phyloP scores from a whole-genome alignment of 768 basidiomycete species.

The Amanita fuliginea region DNA sequence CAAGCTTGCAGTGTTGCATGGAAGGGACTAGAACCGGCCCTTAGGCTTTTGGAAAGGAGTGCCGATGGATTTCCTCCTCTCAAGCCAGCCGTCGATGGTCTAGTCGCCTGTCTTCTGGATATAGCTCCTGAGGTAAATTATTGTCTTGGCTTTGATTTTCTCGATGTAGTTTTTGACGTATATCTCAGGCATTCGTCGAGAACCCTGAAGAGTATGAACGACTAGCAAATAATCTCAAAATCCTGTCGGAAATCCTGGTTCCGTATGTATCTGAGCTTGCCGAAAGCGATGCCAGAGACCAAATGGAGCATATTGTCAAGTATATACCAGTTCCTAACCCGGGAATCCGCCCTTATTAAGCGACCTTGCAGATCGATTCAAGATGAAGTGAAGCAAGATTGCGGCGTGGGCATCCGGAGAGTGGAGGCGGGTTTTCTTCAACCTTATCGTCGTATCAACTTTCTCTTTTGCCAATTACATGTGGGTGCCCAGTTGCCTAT shows the following conservation, averaged over 20 bases:
- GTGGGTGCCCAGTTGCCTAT: no score
- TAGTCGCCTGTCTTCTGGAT: slow-evolving; percentile 7
- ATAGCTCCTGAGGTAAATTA: slow-evolving; percentile 6
- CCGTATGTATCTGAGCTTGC: slow-evolving; percentile 3
- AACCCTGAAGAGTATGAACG: no score
- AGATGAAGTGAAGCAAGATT: no score
- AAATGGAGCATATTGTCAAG: no score
- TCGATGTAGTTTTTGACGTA: slow-evolving; percentile 2
- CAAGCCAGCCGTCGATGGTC: slow-evolving; percentile 6
- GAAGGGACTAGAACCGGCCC: slow-evolving; percentile 2
- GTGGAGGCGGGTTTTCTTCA: no score
- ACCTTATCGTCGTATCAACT: neutral
- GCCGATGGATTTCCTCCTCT: neutral
- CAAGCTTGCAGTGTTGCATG: no score
- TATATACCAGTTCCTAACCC: no score
- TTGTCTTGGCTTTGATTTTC: neutral
- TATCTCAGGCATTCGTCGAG: slow-evolving; percentile 3
- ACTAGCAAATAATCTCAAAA: slow-evolving; percentile 7
- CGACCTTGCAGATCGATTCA: no score
- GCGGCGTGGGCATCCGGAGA: no score
- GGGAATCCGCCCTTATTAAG: no score
- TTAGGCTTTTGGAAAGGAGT: slow-evolving; percentile 5
- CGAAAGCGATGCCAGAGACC: neutral
- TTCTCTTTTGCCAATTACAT: no score
- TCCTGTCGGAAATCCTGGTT: slow-evolving; percentile 4